Conservation (phyloP, 2,329 filamentous ascomycete genomes). For the Phialocephala subalpina region DNA sequence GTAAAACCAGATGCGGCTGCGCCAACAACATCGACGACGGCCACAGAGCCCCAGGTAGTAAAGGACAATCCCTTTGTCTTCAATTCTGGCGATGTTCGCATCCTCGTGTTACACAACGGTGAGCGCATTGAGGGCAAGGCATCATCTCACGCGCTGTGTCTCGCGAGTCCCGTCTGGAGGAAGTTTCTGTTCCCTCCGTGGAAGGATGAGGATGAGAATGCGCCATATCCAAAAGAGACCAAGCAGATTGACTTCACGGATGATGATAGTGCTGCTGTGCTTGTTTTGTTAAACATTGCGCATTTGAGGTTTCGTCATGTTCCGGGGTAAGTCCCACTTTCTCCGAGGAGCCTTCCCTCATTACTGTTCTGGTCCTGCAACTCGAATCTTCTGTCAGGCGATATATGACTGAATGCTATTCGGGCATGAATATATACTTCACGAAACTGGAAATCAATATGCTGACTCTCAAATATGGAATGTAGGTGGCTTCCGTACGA, state of each 20-base stretch:
- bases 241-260: constrained; percentile 20
- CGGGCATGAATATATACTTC: no score
- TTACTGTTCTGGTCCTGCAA: constrained; percentile 21
- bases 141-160: neutral
- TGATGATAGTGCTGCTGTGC: constrained; percentile 16
- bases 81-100: neutral
- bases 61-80: no score
- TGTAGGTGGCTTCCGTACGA: constrained; percentile 12
- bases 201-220: neutral
- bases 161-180: constrained; percentile 6
- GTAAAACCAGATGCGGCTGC: no score
- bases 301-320: constrained; percentile 23
- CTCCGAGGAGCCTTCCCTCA: constrained; percentile 1
- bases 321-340: constrained; percentile 6
- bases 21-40: no score
- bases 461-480: no score
- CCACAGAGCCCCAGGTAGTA: no score
- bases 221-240: no score
- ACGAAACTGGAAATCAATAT: no score
- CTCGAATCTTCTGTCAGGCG: no score
- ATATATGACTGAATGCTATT: no score
- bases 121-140: neutral
- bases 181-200: constrained; percentile 9
- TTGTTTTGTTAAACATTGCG: constrained; percentile 22
- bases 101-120: neutral